These are phyloP conservation scores for Backusella westeae DNA, from an alignment of 192 early-diverging fungal genomes.

Conservation along the genomic window DNA sequence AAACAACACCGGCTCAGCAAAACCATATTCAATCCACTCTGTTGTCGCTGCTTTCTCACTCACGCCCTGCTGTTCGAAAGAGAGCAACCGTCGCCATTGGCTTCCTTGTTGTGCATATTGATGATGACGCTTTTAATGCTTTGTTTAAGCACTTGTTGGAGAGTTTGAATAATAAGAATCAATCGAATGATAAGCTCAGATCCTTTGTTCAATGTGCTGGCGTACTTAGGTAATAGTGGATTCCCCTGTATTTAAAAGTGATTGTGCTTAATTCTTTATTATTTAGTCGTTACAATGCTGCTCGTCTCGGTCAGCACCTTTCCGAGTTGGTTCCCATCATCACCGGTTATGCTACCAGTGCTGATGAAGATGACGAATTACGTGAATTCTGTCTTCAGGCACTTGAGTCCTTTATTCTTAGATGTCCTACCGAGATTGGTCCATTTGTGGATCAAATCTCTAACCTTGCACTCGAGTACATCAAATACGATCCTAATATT, in stretches of 20 bases:
- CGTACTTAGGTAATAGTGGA: conserved; percentile 58
- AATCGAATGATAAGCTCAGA: conserved; percentile 62
- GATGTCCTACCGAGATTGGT: conserved; percentile 75
- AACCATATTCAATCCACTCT: conserved; percentile 62
- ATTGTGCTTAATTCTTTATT: background rate
- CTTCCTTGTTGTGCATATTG: conserved; percentile 59
- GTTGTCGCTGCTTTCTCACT: conserved; percentile 65
- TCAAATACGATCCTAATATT: conserved; percentile 88
- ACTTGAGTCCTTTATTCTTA: conserved; percentile 71
- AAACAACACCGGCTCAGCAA: conserved; percentile 49
- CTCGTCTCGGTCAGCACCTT: conserved; percentile 66
- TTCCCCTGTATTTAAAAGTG: background rate
- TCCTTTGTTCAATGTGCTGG: conserved; percentile 73
- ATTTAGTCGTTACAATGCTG: conserved; percentile 68
- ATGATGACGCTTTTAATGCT: conserved; percentile 71
- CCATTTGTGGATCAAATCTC: conserved; percentile 62
- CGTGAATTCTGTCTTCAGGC: conserved; percentile 81
- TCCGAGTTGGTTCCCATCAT: conserved; percentile 60
- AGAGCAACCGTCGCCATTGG: conserved; percentile 67
- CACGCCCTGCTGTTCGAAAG: conserved; percentile 76
- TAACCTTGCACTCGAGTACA: conserved; percentile 55
- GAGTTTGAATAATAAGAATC: conserved; percentile 50
- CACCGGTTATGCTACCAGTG: conserved; percentile 45
- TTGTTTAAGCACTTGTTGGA: conserved; percentile 53
- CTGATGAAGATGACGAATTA: conserved; percentile 77